Percentiles rank a stretch among this genome's conserved stretches.
Evolutionary conservation across 495 filamentous ascomycete species (phyloP).

Genomic region (Hypomontagnella submonticulosa): DNA sequence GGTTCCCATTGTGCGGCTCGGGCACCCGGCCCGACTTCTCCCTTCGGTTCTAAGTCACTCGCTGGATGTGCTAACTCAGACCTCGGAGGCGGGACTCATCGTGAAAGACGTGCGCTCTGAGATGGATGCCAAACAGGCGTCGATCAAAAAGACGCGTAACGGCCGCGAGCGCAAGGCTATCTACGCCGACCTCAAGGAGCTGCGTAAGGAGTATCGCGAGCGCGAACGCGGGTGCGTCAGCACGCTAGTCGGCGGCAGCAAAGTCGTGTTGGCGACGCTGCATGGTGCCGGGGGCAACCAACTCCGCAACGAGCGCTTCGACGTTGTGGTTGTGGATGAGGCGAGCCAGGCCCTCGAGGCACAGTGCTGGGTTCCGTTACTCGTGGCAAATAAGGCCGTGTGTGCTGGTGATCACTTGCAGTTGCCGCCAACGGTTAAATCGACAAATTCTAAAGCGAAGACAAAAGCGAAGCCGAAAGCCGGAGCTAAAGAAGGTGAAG

Average conservation of each 20-base stretch:
- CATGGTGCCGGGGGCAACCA: slow-evolving; percentile 93
- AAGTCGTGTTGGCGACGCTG: slow-evolving; percentile 89
- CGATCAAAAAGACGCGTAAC: slow-evolving; percentile 84
- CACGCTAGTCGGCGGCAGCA: slow-evolving; percentile 77
- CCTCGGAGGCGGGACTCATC: slow-evolving; percentile 87
- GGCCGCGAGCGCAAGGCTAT: slow-evolving; percentile 83
- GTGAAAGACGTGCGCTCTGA: slow-evolving; percentile 92
- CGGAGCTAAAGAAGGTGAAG: slow-evolving; percentile 43
- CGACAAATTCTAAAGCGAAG: slow-evolving; percentile 66
- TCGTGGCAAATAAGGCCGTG: slow-evolving; percentile 83
- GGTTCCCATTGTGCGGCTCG: slow-evolving; percentile 87
- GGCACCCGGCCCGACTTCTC: slow-evolving; percentile 91
- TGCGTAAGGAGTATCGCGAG: slow-evolving; percentile 89
- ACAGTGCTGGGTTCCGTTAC: slow-evolving; percentile 95
- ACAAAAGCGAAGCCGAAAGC: slow-evolving; percentile 33
- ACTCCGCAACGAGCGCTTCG: slow-evolving; percentile 81
- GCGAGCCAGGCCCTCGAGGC: slow-evolving; percentile 95
- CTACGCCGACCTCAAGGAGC: slow-evolving; percentile 83
- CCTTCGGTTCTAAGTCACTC: slow-evolving; percentile 90
- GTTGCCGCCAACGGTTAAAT: slow-evolving; percentile 94
- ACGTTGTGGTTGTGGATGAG: slow-evolving; percentile 95
- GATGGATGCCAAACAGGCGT: slow-evolving; percentile 91
- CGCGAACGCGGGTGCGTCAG: slow-evolving; percentile 83
- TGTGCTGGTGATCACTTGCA: slow-evolving; percentile 96
- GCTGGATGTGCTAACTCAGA: slow-evolving; percentile 91